Base-by-base conservation (phyloP, 495 filamentous ascomycete genomes). In the Halenospora varia region DNA sequence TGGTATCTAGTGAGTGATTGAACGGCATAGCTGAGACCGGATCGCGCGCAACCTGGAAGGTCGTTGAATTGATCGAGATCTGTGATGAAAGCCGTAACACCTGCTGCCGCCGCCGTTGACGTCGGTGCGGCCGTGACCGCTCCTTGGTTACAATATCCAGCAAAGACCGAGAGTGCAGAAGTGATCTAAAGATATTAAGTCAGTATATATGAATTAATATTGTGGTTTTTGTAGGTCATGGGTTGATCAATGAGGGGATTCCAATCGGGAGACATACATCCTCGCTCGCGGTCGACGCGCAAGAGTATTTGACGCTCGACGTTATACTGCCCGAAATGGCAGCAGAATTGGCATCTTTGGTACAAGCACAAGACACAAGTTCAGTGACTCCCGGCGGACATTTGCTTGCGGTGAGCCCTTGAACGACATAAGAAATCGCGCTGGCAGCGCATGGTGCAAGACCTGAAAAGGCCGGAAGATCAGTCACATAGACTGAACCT, bases 341-440 rank as follows among this genome's bases (percentile, higher is more conserved):
- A 8, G 62, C 67, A n/a, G 71, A 67, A 62, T 75, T 75, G 44
- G 70, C 66, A 63, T 77, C 71, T 57, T 80, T 75, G 49, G 75
- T 75, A 64, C 78, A 81, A 25, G 76, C 67, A 39, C 78, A 81
- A 9, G 68, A 72, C 60, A 76, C 73, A 0, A 80, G 70, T 10
- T 69, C 71, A 1, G 71, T 67, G 9, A 68, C 69, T 18, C 54
- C 67, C 11, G 70, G 52, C 11, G 75, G 75, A 42, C 78, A 81
- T 29, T 65, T 59, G 25, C 68, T 51, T 35, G 64, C 49, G 2
- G 78, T 79, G 42, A 70, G 67, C n/a, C 55, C 17, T 57, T 73
- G 65, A 54, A 81, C 62, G 46, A 70, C 68, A 46, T 70, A 71
- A 2, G 67, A 71, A 13, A 81, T 20, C 22, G 73, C 77, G 0